A percentile compares a stretch with the other conserved stretches of the same genome.
Evolutionary conservation across 2,329 filamentous ascomycete genomes (phyloP).

Genomic region (Davidsoniella eucalypti): DNA sequence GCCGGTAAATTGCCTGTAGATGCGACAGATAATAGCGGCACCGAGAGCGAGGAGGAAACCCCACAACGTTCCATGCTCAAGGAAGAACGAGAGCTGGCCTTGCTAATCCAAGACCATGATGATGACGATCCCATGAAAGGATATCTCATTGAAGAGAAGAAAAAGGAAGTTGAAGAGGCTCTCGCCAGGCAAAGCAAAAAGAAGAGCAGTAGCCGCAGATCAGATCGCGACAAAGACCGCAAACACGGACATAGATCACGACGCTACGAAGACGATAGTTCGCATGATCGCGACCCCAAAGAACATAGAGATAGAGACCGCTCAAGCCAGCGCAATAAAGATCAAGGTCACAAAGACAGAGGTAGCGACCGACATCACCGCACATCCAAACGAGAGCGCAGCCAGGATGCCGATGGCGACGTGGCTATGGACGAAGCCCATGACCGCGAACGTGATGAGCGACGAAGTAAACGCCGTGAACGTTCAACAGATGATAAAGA

Average conservation of each 20-base stretch:
- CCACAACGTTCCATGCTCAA: constrained; percentile 47
- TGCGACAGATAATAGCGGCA: constrained; percentile 24
- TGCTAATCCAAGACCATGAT: constrained; percentile 64
- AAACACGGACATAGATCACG: constrained; percentile 23
- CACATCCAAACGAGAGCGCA: constrained; percentile 19
- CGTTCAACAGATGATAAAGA: constrained; percentile 2
- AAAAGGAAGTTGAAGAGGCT: constrained; percentile 66
- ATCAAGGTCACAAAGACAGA: neutral
- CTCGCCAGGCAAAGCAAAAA: constrained; percentile 32
- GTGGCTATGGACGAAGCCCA: constrained; percentile 16
- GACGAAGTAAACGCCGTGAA: constrained; percentile 9
- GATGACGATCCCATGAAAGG: constrained; percentile 97
- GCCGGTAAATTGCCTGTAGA: constrained; percentile 27
- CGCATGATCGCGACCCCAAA: neutral
- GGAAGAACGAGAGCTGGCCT: constrained; percentile 66
- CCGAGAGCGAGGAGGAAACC: constrained; percentile 21
- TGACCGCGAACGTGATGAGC: constrained; percentile 15
- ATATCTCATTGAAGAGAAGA: constrained; percentile 79
- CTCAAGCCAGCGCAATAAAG: neutral
- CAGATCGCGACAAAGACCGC: constrained; percentile 1
- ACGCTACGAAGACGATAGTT: neutral
- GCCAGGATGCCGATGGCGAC: constrained; percentile 12
- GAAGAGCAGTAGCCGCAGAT: constrained; percentile 27
- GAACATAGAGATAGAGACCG: constrained; percentile 17
- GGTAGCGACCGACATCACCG: constrained; percentile 23